Evolutionary conservation across 371 early-diverging fungal species (phyloP).

Genomic region (Mucor indicus): DNA sequence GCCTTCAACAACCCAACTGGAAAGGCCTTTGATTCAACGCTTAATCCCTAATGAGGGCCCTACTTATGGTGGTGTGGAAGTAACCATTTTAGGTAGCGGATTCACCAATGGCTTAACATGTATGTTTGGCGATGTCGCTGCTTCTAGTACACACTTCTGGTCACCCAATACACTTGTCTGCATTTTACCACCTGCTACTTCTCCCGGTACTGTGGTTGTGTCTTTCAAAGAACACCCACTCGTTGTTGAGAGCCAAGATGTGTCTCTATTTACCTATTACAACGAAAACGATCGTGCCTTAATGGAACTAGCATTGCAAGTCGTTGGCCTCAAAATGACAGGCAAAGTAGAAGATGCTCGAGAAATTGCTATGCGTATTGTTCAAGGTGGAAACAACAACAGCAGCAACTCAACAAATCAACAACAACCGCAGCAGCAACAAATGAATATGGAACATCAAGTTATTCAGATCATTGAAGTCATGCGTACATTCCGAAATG

Average conservation of each 20-base stretch:
- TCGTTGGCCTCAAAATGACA: constrained; percentile 78
- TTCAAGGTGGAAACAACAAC: constrained; percentile 51
- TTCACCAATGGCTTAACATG: constrained; percentile 70
- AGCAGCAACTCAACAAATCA: constrained; percentile 17
- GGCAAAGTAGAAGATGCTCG: constrained; percentile 69
- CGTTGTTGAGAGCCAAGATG: constrained; percentile 46
- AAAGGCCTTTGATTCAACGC: constrained; percentile 45
- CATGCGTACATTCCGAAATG: constrained; percentile 39
- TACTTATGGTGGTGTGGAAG: constrained; percentile 73
- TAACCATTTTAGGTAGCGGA: constrained; percentile 74
- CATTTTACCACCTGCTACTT: constrained; percentile 68
- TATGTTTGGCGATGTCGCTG: constrained; percentile 73
- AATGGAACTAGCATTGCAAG: constrained; percentile 80
- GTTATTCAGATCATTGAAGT: constrained; percentile 43
- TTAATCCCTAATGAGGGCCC: constrained; percentile 76
- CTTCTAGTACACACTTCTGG: constrained; percentile 66
- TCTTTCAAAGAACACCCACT: constrained; percentile 52
- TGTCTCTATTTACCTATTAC: constrained; percentile 60
- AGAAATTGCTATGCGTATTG: constrained; percentile 69
- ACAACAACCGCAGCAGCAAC: constrained; percentile 6
- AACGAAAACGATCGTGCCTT: constrained; percentile 77
- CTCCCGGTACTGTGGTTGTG: constrained; percentile 76
- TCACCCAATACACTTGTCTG: constrained; percentile 74
- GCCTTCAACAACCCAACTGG: constrained; percentile 50
- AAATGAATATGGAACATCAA: constrained; percentile 28